Evolutionary conservation across 495 filamentous ascomycete genomes (phyloP).

Genomic region (Neurospora hispaniola): DNA sequence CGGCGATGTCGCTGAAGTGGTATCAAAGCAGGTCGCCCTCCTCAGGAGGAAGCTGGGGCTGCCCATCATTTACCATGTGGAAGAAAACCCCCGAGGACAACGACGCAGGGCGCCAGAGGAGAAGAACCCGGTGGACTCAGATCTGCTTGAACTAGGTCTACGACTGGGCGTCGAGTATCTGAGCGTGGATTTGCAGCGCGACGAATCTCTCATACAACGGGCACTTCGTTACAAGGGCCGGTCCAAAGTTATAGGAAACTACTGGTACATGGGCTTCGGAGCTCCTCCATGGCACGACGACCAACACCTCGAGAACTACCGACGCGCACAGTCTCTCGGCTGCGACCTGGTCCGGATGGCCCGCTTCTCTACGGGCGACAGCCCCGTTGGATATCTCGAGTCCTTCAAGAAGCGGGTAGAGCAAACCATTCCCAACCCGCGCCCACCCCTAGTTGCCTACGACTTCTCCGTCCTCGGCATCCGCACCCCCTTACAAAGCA

Average conservation of each 20-base stretch:
- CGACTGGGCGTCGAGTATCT: slow-evolving; percentile 67
- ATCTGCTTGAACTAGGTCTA: slow-evolving; percentile 55
- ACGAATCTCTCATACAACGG: slow-evolving; percentile 38
- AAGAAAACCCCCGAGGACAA: slow-evolving; percentile 39
- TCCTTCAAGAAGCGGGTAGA: slow-evolving; percentile 40
- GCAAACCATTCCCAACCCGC: slow-evolving; percentile 40
- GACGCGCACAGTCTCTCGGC: slow-evolving; percentile 48
- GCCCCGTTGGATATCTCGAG: slow-evolving; percentile 47
- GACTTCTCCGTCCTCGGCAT: slow-evolving; percentile 60
- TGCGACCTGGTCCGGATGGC: slow-evolving; percentile 63
- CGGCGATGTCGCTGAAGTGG: slow-evolving; percentile 34
- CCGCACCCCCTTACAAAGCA: slow-evolving; percentile 56
- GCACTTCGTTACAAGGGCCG: slow-evolving; percentile 49
- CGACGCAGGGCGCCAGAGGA: slow-evolving; percentile 24
- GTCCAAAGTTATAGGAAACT: slow-evolving; percentile 67
- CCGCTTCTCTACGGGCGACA: slow-evolving; percentile 47
- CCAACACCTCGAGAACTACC: slow-evolving; percentile 43
- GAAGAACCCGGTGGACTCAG: slow-evolving; percentile 44
- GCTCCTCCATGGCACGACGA: slow-evolving; percentile 53
- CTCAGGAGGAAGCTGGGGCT: slow-evolving; percentile 53
- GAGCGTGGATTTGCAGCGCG: slow-evolving; percentile 52
- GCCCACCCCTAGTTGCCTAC: slow-evolving; percentile 57
- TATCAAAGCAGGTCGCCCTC: slow-evolving; percentile 47
- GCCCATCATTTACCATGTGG: slow-evolving; percentile 61
- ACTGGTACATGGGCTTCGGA: slow-evolving; percentile 38